Evolutionary conservation across 2,329 filamentous ascomycete genomes (phyloP), one percentile per base, ranked within the genome.

Genomic region (Neofusicoccum umdonicola): DNA sequence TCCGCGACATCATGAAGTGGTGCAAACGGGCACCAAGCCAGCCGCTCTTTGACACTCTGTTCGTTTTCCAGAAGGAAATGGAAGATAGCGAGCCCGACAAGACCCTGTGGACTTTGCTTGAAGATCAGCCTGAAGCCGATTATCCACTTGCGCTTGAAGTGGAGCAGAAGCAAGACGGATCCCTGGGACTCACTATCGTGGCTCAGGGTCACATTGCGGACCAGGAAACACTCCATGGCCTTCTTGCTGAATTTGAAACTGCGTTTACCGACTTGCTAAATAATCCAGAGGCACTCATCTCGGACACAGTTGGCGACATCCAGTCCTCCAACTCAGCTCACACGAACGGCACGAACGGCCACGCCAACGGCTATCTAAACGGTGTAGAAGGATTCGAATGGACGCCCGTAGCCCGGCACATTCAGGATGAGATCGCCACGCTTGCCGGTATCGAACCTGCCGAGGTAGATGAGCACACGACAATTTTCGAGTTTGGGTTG

Each of bases 1-100:
- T 97, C 9, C 85, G 92, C 22, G 86, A 91, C 51, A 89, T 97
- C 39, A 88, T 90, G 71, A 96, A 92, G 74, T 96, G 91, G 89
- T 88, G 87, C 68, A 82, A 84, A 0, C 79, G 81, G 4, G 83
- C 83, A 3, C 79, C 78, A 0, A 77, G 77, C n/a, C 75, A 85
- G 47, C 81, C 74, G 5, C 67, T 78, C 6, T 97, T 97, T 71
- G 90, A 96, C 66, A 89, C 84, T 0, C 79, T 97, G 1, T 96
- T 97, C 69, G 90, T 92, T 0, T 97, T 94, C 72, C 90, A 96
- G 71, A 81, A 84, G 41, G 79, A 85, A 2, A 66, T 69, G 8
- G 69, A 76, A 0, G 67, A 71, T 0, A 65, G 70, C 0, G 64
- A 71, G 0, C 48, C 66, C 1, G 71, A 71, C 61, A 64, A 65